Evolutionary conservation across 495 filamentous ascomycete genomes (phyloP).

Genomic region (Neurospora sp.): DNA sequence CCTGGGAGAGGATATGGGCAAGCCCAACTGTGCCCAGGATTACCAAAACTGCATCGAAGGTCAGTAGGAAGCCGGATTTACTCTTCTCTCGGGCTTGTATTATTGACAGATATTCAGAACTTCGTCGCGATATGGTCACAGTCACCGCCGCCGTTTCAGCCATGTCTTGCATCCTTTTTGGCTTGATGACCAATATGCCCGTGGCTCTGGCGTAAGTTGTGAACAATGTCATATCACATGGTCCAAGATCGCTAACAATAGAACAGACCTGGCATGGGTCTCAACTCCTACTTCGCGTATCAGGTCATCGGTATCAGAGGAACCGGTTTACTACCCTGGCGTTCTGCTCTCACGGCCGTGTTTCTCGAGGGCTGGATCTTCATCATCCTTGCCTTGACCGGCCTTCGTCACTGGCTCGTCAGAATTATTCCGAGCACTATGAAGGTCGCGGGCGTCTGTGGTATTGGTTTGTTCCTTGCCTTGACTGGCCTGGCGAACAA

Average conservation of each 20-base stretch:
- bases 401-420: slow-evolving; percentile 77
- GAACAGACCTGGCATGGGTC: slow-evolving; percentile 59
- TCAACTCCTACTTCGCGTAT: slow-evolving; percentile 81
- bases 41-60: background rate
- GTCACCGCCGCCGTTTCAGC: slow-evolving; percentile 65
- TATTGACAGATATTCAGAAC: slow-evolving; percentile 25
- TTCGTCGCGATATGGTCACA: slow-evolving; percentile 68
- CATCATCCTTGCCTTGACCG: slow-evolving; percentile 55
- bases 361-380: slow-evolving; percentile 68
- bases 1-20: background rate
- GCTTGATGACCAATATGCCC: slow-evolving; percentile 44
- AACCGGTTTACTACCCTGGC: slow-evolving; percentile 54
- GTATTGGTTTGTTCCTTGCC: slow-evolving; percentile 71
- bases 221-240: background rate
- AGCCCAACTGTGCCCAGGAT: slow-evolving; percentile 21
- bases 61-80: background rate
- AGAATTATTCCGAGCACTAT: slow-evolving; percentile 68
- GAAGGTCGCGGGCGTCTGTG: slow-evolving; percentile 70
- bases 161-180: slow-evolving; percentile 38
- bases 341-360: slow-evolving; percentile 66
- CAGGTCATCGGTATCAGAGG: slow-evolving; percentile 72
- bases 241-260: slow-evolving; percentile 11
- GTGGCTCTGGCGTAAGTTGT: slow-evolving; percentile 49
- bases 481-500: slow-evolving; percentile 66
- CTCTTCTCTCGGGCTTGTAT: background rate